Conservation (phyloP, 805 yeast genomes). For the Saccharomycopsis lassenensis region DNA sequence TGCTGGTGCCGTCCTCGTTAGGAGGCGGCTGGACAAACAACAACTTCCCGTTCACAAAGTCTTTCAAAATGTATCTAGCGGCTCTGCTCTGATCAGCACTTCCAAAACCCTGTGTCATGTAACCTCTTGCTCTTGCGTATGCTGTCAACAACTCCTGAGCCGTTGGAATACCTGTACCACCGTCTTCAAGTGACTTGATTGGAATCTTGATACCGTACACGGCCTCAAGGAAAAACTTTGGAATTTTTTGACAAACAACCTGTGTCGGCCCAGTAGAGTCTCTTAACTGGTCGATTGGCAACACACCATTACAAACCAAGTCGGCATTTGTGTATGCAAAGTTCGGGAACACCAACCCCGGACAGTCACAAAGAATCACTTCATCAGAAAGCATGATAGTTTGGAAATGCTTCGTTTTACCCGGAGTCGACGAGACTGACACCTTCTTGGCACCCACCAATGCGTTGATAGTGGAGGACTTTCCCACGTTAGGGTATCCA, state of each 20-base stretch:
- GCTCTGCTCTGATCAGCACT: slow-evolving; percentile 95
- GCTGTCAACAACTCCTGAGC: slow-evolving; percentile 83
- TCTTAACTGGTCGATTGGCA: slow-evolving; percentile 93
- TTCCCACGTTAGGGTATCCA: slow-evolving; percentile 95
- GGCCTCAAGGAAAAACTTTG: slow-evolving; percentile 81
- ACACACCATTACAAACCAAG: slow-evolving; percentile 94
- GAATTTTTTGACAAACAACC: slow-evolving; percentile 77
- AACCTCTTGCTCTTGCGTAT: slow-evolving; percentile 94
- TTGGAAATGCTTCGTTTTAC: slow-evolving; percentile 98
- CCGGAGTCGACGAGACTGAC: slow-evolving; percentile 97
- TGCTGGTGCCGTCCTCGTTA: slow-evolving; percentile 42
- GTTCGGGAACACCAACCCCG: slow-evolving; percentile 97
- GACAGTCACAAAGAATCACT: slow-evolving; percentile 92
- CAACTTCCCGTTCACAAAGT: slow-evolving; percentile 87
- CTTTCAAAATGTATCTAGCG: slow-evolving; percentile 83
- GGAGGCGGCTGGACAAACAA: slow-evolving; percentile 88
- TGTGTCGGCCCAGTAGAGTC: slow-evolving; percentile 86
- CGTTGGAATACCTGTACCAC: slow-evolving; percentile 83
- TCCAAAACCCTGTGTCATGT: slow-evolving; percentile 94
- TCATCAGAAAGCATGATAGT: slow-evolving; percentile 77
- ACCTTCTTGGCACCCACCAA: slow-evolving; percentile 93
- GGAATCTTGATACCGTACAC: slow-evolving; percentile 86
- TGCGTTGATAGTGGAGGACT: slow-evolving; percentile 96
- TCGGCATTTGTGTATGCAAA: slow-evolving; percentile 96
- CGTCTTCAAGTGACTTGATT: slow-evolving; percentile 66